phyloP scores from a whole-genome alignment of 495 filamentous ascomycete species.

The Neurospora tetrasperma region DNA sequence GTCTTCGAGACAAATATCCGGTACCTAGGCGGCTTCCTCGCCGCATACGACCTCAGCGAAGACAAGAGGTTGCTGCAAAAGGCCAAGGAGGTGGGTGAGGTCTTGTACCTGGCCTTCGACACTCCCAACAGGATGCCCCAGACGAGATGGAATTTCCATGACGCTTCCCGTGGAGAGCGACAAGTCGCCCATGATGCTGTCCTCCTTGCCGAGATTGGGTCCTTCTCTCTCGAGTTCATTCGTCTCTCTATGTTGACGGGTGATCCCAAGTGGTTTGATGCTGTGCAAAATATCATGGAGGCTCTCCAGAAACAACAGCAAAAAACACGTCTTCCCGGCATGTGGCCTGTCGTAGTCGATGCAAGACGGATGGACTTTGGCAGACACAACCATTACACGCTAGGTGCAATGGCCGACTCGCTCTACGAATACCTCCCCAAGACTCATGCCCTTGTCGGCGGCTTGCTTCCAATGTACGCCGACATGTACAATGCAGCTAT shows the following conservation, averaged over 20 bases:
- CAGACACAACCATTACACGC: constrained; percentile 42
- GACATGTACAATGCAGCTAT: constrained; percentile 65
- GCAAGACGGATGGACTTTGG: constrained; percentile 22
- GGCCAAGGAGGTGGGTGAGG: constrained; percentile 69
- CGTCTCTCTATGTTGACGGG: constrained; percentile 74
- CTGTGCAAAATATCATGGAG: constrained; percentile 69
- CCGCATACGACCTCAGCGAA: constrained; percentile 64
- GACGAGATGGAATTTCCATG: constrained; percentile 50
- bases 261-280: constrained; percentile 77
- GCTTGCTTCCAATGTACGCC: constrained; percentile 58
- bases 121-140: constrained; percentile 86
- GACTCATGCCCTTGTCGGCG: constrained; percentile 56
- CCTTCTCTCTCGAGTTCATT: constrained; percentile 74
- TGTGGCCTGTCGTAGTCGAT: constrained; percentile 33
- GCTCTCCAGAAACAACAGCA: constrained; percentile 57
- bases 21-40: constrained; percentile 67
- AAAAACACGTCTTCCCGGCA: constrained; percentile 56
- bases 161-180: constrained; percentile 18
- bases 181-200: constrained; percentile 26
- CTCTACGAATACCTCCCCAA: constrained; percentile 83
- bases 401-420: constrained; percentile 70
- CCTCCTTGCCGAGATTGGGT: constrained; percentile 55
- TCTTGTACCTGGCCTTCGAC: constrained; percentile 80
- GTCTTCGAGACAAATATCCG: constrained; percentile 77
- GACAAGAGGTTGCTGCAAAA: constrained; percentile 64